Evolutionary conservation across 306 rosid species (phyloP).

Genomic region (Quercus glauca): DNA sequence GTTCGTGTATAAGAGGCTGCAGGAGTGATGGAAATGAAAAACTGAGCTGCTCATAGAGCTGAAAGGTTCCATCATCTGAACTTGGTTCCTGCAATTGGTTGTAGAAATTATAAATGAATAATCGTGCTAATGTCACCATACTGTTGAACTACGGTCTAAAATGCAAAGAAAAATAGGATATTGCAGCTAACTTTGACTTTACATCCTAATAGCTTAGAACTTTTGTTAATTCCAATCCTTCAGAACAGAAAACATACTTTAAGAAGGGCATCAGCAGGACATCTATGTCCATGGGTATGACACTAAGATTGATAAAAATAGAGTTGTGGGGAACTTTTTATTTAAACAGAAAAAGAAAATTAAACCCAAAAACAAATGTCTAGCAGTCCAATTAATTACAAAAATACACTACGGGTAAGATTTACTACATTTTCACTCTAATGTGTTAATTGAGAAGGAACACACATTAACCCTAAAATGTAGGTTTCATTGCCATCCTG

Average conservation of each 20-base stretch:
- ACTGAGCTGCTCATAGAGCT: slow-evolving; percentile 77
- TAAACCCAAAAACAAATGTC: neutral
- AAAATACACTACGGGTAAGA: neutral
- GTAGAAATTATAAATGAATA: neutral
- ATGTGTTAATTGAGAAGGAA: neutral
- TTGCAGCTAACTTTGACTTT: neutral
- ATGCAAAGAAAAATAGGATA: neutral
- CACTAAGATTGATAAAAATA: no score
- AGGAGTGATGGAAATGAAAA: slow-evolving; percentile 74
- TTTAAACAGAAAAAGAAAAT: neutral
- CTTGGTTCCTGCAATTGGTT: slow-evolving; percentile 48
- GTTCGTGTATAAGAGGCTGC: slow-evolving; percentile 84
- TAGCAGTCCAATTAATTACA: neutral
- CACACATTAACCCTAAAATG: neutral
- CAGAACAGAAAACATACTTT: neutral
- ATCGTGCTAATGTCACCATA: neutral
- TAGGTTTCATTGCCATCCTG: neutral
- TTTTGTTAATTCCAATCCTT: neutral
- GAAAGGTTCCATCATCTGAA: slow-evolving; percentile 50
- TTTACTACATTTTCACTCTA: neutral
- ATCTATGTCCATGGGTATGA: no score
- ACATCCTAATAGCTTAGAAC: neutral
- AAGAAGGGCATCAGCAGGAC: neutral
- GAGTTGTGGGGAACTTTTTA: no score
- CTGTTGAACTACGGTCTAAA: neutral